These are phyloP conservation scores for Globisporangium takayamanum DNA, from an alignment of 352 stramenopile genomes.

Conservation along the genomic window DNA sequence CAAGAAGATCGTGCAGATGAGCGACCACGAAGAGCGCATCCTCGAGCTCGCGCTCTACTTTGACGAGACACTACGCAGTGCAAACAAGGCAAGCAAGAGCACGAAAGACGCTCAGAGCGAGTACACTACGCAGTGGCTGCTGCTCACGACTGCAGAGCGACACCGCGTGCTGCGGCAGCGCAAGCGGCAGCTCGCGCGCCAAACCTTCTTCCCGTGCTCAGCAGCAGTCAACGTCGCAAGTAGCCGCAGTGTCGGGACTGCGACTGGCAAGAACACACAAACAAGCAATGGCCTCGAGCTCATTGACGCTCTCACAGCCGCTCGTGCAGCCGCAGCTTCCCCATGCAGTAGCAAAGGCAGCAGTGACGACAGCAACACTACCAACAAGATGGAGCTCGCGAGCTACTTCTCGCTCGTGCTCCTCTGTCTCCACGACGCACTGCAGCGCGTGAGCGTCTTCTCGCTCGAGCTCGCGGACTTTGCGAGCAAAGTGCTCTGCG, in stretches of 20 bases:
- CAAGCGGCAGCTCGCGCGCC: slow-evolving; percentile 15
- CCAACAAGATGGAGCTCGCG: slow-evolving; percentile 11
- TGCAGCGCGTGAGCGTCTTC: slow-evolving; percentile 24
- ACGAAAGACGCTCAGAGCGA: no score
- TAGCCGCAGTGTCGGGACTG: background rate
- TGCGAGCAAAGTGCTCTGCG: slow-evolving; percentile 19
- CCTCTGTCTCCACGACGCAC: slow-evolving; percentile 34
- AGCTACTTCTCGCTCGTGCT: slow-evolving; percentile 25
- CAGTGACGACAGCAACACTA: background rate
- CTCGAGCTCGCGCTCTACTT: slow-evolving; percentile 34
- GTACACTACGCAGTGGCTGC: slow-evolving; percentile 12
- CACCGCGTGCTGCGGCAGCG: slow-evolving; percentile 6
- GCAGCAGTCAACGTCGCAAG: background rate
- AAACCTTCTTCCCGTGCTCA: slow-evolving; percentile 17
- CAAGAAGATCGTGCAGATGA: slow-evolving; percentile 34
- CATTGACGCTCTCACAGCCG: slow-evolving; percentile 1
- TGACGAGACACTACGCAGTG: slow-evolving; percentile 14
- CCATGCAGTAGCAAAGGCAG: background rate
- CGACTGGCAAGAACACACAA: background rate
- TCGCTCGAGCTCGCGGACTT: slow-evolving; percentile 28
- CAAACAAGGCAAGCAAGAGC: background rate
- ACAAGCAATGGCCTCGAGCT: background rate
- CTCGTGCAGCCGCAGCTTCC: background rate
- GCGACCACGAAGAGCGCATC: slow-evolving; percentile 33
- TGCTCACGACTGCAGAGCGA: slow-evolving; percentile 12